Evolutionary conservation across 495 filamentous ascomycete genomes (phyloP).

Genomic region (Emericellopsis terricola): DNA sequence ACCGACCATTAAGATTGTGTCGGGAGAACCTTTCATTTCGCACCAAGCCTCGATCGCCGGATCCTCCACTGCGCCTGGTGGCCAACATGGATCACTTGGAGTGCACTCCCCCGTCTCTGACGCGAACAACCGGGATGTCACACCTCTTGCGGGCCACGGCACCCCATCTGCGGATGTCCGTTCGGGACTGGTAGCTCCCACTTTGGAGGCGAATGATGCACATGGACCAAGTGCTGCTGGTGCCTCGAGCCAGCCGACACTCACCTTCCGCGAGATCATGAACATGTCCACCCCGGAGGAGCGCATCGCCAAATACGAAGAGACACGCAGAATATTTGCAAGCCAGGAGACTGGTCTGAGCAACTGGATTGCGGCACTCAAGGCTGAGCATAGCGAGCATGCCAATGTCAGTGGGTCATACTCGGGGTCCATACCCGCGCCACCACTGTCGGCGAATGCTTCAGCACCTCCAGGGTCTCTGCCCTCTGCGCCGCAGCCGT

Average conservation of each 20-base stretch:
- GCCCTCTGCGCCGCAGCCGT: conserved; percentile 22
- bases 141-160: conserved; percentile 6
- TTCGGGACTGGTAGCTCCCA: too few species aligned
- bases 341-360: conserved; percentile 51
- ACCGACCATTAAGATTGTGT: neutral
- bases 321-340: conserved; percentile 51
- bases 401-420: conserved; percentile 11
- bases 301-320: conserved; percentile 50
- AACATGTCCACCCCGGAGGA: conserved; percentile 39
- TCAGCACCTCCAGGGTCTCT: neutral
- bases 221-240: too few species aligned
- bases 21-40: conserved; percentile 6
- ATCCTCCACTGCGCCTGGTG: conserved; percentile 11
- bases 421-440: conserved; percentile 1
- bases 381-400: conserved; percentile 17
- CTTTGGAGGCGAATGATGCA: too few species aligned
- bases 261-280: conserved; percentile 56
- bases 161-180: too few species aligned
- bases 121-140: conserved; percentile 5
- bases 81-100: conserved; percentile 8
- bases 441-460: neutral
- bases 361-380: conserved; percentile 46
- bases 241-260: too few species aligned
- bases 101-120: conserved; percentile 18
- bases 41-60: conserved; percentile 19